These are phyloP conservation scores for Spiromastix sp. DNA, from an alignment of 2,329 filamentous ascomycete genomes.

Conservation along the genomic window DNA sequence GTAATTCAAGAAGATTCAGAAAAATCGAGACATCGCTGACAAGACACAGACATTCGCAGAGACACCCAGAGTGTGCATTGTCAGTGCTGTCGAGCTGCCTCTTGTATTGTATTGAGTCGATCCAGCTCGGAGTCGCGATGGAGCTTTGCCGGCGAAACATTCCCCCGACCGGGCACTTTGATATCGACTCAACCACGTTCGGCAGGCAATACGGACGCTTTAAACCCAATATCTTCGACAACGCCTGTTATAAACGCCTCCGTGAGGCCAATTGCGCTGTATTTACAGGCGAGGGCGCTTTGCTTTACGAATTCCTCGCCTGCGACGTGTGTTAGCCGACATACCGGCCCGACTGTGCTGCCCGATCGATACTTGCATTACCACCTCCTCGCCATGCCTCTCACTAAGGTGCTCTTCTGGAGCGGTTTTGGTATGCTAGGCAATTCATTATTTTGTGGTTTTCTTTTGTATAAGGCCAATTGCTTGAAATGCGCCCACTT, in stretches of 20 bases:
- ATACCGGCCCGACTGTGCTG: not conserved
- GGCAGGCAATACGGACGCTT: not conserved
- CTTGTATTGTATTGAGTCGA: no score
- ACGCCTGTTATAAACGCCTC: not conserved
- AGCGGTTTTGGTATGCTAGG: constrained; percentile 69
- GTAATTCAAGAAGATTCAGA: not conserved
- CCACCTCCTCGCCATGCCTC: constrained; percentile 26
- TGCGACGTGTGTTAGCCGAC: not conserved
- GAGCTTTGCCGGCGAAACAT: constrained; percentile 1
- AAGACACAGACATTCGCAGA: constrained; percentile 2
- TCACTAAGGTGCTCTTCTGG: constrained; percentile 45
- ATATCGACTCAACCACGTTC: not conserved
- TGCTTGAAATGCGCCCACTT: not conserved
- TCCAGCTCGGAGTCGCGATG: not conserved
- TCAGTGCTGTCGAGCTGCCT: no score
- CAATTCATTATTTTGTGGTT: constrained; percentile 6
- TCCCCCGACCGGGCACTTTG: constrained; percentile 1
- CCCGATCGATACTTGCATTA: constrained; percentile 12
- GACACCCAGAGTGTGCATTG: no score
- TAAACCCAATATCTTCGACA: not conserved
- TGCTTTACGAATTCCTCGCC: not conserved
- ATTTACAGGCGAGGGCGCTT: not conserved
- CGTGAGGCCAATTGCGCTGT: constrained; percentile 3
- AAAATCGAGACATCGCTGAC: not conserved
- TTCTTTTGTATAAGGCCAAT: not conserved